Evolutionary conservation across 768 basidiomycete species (phyloP).

Genomic region (Sarcodon sp.): DNA sequence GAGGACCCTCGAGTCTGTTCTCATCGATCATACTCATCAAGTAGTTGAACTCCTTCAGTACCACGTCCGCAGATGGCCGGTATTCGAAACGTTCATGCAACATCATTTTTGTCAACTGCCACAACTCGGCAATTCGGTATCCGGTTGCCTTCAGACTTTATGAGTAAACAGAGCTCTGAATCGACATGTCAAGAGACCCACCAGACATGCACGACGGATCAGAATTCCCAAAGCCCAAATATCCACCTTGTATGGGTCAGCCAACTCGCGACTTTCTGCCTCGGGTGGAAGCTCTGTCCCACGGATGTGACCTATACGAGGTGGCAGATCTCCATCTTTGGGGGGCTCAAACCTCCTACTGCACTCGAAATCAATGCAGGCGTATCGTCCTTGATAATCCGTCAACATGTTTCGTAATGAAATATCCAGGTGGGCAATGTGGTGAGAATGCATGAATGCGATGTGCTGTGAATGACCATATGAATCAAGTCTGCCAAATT

Average conservation of each 20-base stretch:
- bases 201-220: conserved; percentile 54
- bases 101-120: conserved; percentile 45
- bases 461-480: conserved; percentile 32
- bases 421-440: conserved; percentile 61
- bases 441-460: conserved; percentile 56
- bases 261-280: conserved; percentile 33
- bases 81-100: conserved; percentile 34
- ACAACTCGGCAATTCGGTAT: conserved; percentile 45
- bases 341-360: conserved; percentile 37
- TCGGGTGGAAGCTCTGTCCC: conserved; percentile 66
- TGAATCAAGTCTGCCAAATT: background rate
- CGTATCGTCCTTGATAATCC: conserved; percentile 49
- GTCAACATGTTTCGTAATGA: conserved; percentile 59
- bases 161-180: conserved; percentile 2
- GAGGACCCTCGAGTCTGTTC: conserved; percentile 15
- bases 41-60: conserved; percentile 38
- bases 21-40: conserved; percentile 29
- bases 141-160: conserved; percentile 34
- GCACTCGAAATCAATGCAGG: conserved; percentile 64
- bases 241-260: conserved; percentile 59
- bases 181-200: conserved; percentile 14
- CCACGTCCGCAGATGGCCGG: conserved; percentile 36
- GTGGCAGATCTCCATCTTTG: conserved; percentile 12
- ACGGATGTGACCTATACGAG: conserved; percentile 29
- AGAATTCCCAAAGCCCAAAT: conserved; percentile 62